These are phyloP conservation scores for Umbelopsis ramanniana DNA, from an alignment of 192 early-diverging fungal genomes.

Conservation along the genomic window DNA sequence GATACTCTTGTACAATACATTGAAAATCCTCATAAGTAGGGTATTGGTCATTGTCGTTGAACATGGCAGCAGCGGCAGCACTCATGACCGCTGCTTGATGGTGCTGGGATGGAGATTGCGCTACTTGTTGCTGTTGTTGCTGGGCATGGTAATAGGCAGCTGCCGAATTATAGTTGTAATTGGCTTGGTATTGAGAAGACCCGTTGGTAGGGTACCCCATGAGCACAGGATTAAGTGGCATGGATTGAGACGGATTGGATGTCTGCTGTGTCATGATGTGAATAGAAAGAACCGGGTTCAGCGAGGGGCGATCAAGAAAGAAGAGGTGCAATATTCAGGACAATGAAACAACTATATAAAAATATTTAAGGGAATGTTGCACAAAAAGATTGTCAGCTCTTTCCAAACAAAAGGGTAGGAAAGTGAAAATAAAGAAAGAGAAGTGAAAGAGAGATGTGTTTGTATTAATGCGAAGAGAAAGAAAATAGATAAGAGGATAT, in stretches of 20 bases:
- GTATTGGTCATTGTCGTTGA: conserved; percentile 41
- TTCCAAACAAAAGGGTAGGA: neutral
- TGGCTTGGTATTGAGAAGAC: conserved; percentile 8
- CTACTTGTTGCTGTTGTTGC: conserved; percentile 9
- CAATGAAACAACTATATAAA: conserved; percentile 4
- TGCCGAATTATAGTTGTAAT: conserved; percentile 10
- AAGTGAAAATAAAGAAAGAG: neutral
- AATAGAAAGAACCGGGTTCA: neutral
- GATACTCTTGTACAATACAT: conserved; percentile 46
- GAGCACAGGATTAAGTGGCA: neutral
- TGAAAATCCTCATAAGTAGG: conserved; percentile 51
- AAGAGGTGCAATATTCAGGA: neutral
- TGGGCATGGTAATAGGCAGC: conserved; percentile 12
- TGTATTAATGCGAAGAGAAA: neutral
- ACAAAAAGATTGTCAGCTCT: neutral
- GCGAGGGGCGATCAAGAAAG: neutral
- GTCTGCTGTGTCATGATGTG: neutral
- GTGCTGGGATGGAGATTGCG: conserved; percentile 9
- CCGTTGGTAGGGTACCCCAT: conserved; percentile 8
- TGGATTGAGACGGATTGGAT: conserved; percentile 4
- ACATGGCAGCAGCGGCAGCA: conserved; percentile 11
- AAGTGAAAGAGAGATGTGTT: conserved; percentile 2
- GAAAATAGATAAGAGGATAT: neutral
- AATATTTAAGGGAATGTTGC: neutral
- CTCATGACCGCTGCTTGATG: conserved; percentile 16